Percentiles rank a stretch among this genome's conserved stretches.
Conservation (phyloP, 2,329 filamentous ascomycete genomes). For the Botrytis cinerea region DNA sequence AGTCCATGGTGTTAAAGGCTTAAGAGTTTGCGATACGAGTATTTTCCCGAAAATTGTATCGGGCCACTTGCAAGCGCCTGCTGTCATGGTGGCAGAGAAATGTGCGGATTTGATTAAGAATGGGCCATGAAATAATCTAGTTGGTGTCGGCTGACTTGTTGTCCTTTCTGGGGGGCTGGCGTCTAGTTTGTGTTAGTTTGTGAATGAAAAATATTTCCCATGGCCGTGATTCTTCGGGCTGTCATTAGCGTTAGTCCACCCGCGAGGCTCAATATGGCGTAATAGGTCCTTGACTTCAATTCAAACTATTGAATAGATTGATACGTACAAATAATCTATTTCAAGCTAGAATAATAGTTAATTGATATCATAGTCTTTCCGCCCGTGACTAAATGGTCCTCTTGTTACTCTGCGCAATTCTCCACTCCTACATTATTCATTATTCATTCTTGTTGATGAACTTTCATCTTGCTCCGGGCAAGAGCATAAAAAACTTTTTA, state of each 20-base stretch:
- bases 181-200: not conserved
- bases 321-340: not conserved
- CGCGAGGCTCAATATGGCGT: not conserved
- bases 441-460: not conserved
- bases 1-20: constrained; percentile 35
- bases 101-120: constrained; percentile 24
- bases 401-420: not conserved
- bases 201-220: not conserved
- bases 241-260: not conserved
- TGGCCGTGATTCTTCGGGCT: not conserved
- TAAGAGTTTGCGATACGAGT: constrained; percentile 36
- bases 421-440: not conserved
- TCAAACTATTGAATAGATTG: not conserved
- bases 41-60: constrained; percentile 35
- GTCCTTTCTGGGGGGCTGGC: not conserved
- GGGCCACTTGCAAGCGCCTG: constrained; percentile 33
- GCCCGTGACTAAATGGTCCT: not conserved
- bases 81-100: constrained; percentile 38
- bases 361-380: not conserved
- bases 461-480: not conserved
- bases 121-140: too few relatives aligned
- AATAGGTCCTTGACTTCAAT: not conserved
- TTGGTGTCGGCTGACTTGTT: not conserved
- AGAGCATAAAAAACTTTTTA: not conserved
- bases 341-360: too few relatives aligned